Base-by-base conservation (phyloP, 2,329 filamentous ascomycete species). In the Drechslera avenae region DNA sequence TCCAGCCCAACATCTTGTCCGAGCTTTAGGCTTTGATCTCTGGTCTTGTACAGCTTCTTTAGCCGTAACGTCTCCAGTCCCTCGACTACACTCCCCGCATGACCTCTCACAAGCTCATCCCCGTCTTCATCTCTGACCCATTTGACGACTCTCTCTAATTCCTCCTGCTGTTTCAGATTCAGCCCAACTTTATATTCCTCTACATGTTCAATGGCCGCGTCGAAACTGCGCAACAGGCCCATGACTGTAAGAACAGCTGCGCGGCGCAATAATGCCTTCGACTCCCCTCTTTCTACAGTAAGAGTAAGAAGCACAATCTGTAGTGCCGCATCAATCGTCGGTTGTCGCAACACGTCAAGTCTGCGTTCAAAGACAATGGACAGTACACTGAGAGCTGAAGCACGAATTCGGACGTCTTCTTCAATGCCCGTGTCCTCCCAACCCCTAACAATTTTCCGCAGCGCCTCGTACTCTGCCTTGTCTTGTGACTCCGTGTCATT, bases 321-420 rank as follows among this genome's bases (percentile, higher is more conserved):
- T 9, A 90, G 76, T 1, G 81, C 80, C 2, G 78, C 77, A 57
- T 71, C 68, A 12, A 73, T 50, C 7, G 48, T 59, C 6, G 37
- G 39, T 33, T 72, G 65, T 10, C 83, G 77, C 19, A 74, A 39
- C 13, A 85, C 61, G 5, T 74, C 68, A 0, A 83, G 67, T 17
- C 64, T 55, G 1, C 83, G 81, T 19, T 90, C 86, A 19, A 90
- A 70, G 0, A 79, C 78, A 1, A 74, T 74, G 0, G 82, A 81
- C 35, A 91, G 76, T 39, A 91, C 80, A 4, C 86, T 87, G 5
- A 91, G 69, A 3, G 87, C 85, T 17, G 87, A 90, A 12, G 86
- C 76, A 1, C 88, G 83, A 59, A 91, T 81, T 3, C 88, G 80
- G 10, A 90, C 76, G 63, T 91, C 88, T 67, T 91, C 88, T 51